Base-by-base conservation (phyloP, 2,329 filamentous ascomycete species). In the Aspergillus sp. region DNA sequence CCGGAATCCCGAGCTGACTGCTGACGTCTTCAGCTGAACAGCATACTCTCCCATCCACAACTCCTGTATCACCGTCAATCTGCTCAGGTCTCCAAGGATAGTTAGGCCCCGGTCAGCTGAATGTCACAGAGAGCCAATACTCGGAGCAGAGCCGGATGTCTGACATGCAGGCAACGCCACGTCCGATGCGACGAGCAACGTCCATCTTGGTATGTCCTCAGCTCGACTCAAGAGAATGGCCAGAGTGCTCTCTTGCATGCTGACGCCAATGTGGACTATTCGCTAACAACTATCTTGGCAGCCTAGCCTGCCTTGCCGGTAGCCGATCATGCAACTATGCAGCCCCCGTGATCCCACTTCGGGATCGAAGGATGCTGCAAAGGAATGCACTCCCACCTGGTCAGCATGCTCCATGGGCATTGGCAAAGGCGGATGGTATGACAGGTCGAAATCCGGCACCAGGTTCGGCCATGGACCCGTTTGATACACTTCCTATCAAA, bases 401-500 rank as follows among this genome's bases (percentile, higher is more conserved):
- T 8, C 46, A 48, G 46, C 24, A 48, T 14, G 46, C n/a, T 6
- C 46, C 46, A 3, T 48, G 46, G 46, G 46, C 46, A 3, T 35
- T 35, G 27, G 19, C 7, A 12, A 17, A 21, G 3, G 6, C 17
- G 3, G n/a, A n/a, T 0, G 17, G 46, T 21, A 33, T 48, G 8
- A 19, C 8, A 3, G 3, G 27, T 48, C 27, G n/a, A 48, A 37
- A 35, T 1, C 2, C n/a, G 11, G 24, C 37, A n/a, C 27, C 15
- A 12, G 43, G 23, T n/a, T 17, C 39, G 27, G 14, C 7, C 21
- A 52, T 52, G 15, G 50, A 52, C 19, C 50, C 50, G 6, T 52
- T 52, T 21, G 50, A 52, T 43, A 43, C 39, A 17, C 50, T 52
- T 17, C 50, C 50, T 3, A 23, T 52, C 7, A 52, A 52, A 31